A percentile compares a stretch with the other conserved stretches of the same genome.
Conservation (phyloP, 257 asterid genomes). For the Penstemon eatonii region DNA sequence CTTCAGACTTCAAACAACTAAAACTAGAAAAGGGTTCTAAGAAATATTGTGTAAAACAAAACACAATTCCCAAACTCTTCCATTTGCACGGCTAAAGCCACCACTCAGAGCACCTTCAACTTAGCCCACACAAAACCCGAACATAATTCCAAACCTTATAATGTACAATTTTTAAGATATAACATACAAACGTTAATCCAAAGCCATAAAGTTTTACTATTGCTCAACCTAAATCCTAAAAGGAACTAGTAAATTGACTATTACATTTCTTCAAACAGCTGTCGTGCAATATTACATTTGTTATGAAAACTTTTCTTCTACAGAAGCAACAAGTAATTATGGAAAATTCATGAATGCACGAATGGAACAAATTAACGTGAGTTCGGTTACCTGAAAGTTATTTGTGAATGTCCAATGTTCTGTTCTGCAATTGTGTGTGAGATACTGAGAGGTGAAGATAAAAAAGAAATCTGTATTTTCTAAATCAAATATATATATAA, state of each 20-base stretch:
- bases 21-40: background rate
- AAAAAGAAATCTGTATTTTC: background rate
- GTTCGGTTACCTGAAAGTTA: too few relatives aligned
- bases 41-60: background rate
- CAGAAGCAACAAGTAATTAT: background rate
- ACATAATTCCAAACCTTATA: background rate
- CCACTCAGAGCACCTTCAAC: background rate
- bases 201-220: background rate
- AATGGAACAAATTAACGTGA: slow-evolving; percentile 1
- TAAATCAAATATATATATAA: background rate
- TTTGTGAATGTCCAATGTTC: too few relatives aligned
- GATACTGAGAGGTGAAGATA: slow-evolving; percentile 15
- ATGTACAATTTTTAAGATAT: too few relatives aligned
- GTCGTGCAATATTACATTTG: slow-evolving; percentile 19
- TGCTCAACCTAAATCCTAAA: background rate
- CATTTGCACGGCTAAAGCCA: slow-evolving; percentile 10
- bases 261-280: slow-evolving; percentile 30
- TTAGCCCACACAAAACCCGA: slow-evolving; percentile 5
- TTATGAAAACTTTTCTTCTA: background rate
- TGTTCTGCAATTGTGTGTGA: too few relatives aligned
- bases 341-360: background rate
- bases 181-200: too few relatives aligned
- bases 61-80: slow-evolving; percentile 7
- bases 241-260: slow-evolving; percentile 17
- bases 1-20: background rate